Evolutionary conservation across 1,139 yeast genomes (phyloP), one percentile per base, ranked within the genome.

Genomic region (Pichia sp.): DNA sequence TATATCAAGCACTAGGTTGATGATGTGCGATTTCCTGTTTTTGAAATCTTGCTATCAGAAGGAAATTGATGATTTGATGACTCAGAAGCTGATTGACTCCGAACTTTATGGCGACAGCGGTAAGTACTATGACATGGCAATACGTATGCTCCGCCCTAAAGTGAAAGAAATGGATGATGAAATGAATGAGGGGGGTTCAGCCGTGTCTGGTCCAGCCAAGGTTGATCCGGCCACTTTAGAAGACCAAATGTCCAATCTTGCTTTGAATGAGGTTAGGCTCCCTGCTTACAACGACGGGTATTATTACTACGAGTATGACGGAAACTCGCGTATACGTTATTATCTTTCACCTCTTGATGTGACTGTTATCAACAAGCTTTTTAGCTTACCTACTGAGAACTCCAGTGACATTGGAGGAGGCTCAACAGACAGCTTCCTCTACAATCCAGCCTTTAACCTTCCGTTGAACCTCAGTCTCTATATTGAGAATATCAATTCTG

Each of bases 261-360:
- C 35, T 6, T 14, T 31, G 7, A 13, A 24, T 10, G 23, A 20
- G 10, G 32, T 33, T 8, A 16, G 17, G 7, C 29, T 40, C 17
- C 46, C 47, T 3, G 29, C 42, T 6, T 43, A 32, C 21, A 33
- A 41, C 7, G 40, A 40, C n/a, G 38, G 38, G 3, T 38, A 16
- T 18, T 44, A 44, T 26, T 44, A 34, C 18, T 44, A 42, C 29
- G 35, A 44, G 29, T 44, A 31, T 32, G 34, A 40, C 21, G 0
- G 81, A 80, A 73, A 75, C 46, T 69, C 91, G 0, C 64, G 75
- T 4, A 69, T 80, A 6, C 72, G 74, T 22, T 86, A 64, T 55
- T 81, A 84, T 29, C 62, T 88, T 17, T 77, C 95, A 0, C 78
- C 88, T 2, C 62, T 91, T 32, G 98, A 91, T 52, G 72, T 84